A percentile compares a stretch with the other conserved stretches of the same genome.
Conservation (phyloP, 1,139 yeast genomes). For the Hyphopichia wangnamkhiaoensis region DNA sequence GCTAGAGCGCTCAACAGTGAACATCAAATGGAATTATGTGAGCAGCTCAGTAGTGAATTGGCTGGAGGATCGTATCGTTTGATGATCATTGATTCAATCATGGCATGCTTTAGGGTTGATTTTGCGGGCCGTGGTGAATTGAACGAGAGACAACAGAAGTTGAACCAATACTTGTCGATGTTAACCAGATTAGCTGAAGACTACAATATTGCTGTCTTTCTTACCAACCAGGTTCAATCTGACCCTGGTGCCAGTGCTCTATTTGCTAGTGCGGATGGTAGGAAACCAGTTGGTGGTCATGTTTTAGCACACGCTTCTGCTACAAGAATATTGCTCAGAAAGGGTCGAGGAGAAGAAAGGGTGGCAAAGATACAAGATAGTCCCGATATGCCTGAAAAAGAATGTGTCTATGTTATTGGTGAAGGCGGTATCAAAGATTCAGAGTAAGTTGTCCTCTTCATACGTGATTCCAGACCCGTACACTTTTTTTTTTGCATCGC, state of each 20-base stretch:
- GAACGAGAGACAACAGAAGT: slow-evolving; percentile 58
- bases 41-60: slow-evolving; percentile 50
- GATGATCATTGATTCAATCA: slow-evolving; percentile 53
- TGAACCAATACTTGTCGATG: slow-evolving; percentile 57
- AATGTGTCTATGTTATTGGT: slow-evolving; percentile 54
- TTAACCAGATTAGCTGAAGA: slow-evolving; percentile 58
- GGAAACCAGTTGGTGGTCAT: slow-evolving; percentile 69
- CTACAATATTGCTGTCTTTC: slow-evolving; percentile 57
- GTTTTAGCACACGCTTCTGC: slow-evolving; percentile 67
- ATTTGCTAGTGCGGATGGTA: slow-evolving; percentile 65
- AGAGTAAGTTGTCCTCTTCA: slow-evolving; percentile 13
- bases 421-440: slow-evolving; percentile 56
- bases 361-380: slow-evolving; percentile 64
- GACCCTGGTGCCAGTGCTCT: slow-evolving; percentile 68
- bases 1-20: slow-evolving; percentile 63
- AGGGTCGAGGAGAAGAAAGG: slow-evolving; percentile 66
- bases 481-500: not conserved
- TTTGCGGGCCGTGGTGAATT: slow-evolving; percentile 62
- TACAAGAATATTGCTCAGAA: slow-evolving; percentile 55
- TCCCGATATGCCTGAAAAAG: slow-evolving; percentile 63
- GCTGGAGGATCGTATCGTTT: slow-evolving; percentile 50
- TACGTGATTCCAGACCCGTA: not conserved
- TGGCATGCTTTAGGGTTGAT: slow-evolving; percentile 65
- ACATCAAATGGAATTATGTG: slow-evolving; percentile 60
- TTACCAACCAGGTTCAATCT: slow-evolving; percentile 67